Evolutionary conservation across 441 rosid species (phyloP), one percentile per base, ranked within the genome.

Genomic region (Euphorbia corollata): DNA sequence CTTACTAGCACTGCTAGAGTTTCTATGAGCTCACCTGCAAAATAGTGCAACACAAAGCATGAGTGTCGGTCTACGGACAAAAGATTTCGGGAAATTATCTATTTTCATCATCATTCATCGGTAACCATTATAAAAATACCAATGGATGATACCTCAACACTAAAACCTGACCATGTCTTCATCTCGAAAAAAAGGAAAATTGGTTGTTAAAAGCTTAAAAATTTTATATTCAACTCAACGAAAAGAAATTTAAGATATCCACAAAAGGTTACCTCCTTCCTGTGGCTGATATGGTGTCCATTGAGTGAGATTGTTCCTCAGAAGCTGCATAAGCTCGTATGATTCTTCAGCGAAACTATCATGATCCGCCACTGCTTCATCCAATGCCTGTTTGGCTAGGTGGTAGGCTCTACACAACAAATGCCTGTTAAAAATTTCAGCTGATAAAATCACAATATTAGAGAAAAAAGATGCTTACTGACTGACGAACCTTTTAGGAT

Each of bases 401-500:
- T 85, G 87, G 77, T 90, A 86, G 59, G 96, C 92, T 73, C 96
- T 89, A 75, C 68, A 74, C 59, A 72, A 56, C 30, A 63, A 20
- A 27, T 32, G 67, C 43, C 65, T 53, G 27, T 51, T 12, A 64
- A 59, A 72, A 36, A 59, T 66, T 50, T 63, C 13, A 5, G 53
- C 16, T 24, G 58, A 57, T 23, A 8, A 51, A 8, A 8, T 8
- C n/a, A 48, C n/a, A n/a, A n/a, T 30, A 1, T 0, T 5, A 61
- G 9, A 8, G 5, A 27, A 47, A 56, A 36, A 47, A 45, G 32
- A 47, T 7, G 53, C 13, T 36, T 18, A 41, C 47, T 22, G 62
- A n/a, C n/a, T n/a, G n/a, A n/a, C n/a, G n/a, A n/a, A 87, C 95
- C 95, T 82, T 76, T 89, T 93, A 24, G 93, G 91, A 13, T 92